Base-by-base conservation (phyloP, 768 basidiomycete species). In the Asterophora parasitica region DNA sequence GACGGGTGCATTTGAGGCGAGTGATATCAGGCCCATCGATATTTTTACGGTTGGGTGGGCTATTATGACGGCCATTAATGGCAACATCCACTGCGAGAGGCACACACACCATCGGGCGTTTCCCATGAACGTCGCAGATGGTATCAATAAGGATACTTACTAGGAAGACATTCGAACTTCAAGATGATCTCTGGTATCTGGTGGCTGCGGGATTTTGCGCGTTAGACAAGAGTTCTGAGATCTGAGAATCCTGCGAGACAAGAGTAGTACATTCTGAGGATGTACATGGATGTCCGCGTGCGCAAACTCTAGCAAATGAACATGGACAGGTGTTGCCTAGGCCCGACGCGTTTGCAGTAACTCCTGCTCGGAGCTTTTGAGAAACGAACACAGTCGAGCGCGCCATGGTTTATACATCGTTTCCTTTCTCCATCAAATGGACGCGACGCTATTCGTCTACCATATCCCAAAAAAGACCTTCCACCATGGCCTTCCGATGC, bases 401-500 rank as follows among this genome's bases (percentile, higher is more conserved):
- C 40, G n/a, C 33, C 28, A 47, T 43, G 19, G 30, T 38, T 37
- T 17, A 46, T 34, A 16, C 28, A 5, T 30, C 28, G 6, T 5
- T 28, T 39, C 36, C 39, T 12, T 23, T 6, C 6, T 6, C 23
- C 23, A 23, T 23, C 23, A 23, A 23, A n/a, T n/a, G n/a, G n/a
- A n/a, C 6, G 23, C 23, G 33, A 27, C 33, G 17, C 13, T n/a
- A n/a, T n/a, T 20, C 30, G 23, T 38, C 66, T 74, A 83, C 86
- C 87, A 88, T 49, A 88, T 73, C 32, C 79, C 78, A 55, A 91
- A 83, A 63, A 91, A 86, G 35, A 85, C 67, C 62, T 91, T 88
- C 88, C 88, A 91, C 83, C 83, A 82, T 2, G 88, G 86, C 46
- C 88, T 71, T 28, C 76, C 76, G 36, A 88, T 84, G n/a, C 88